Percentiles rank a stretch among this genome's conserved stretches.
Evolutionary conservation across 257 asterid species (phyloP).

Genomic region (Voacanga thouarsii): DNA sequence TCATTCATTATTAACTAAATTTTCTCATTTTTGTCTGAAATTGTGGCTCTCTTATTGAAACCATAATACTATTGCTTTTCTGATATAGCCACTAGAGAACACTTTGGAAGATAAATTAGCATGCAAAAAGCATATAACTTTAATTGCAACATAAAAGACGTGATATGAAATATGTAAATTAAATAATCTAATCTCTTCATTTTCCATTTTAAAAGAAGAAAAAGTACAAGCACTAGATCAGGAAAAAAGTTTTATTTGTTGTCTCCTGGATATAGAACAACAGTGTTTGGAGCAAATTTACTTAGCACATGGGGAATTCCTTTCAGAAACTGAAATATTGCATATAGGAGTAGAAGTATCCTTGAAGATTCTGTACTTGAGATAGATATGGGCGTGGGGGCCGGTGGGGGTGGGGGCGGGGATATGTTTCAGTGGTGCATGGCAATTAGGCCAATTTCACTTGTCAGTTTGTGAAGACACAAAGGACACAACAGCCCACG

Average conservation of each 20-base stretch:
- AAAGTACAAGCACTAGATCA: too few species aligned
- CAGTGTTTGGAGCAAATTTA: too few species aligned
- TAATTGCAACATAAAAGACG: too few species aligned
- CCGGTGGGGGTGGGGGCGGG: neutral
- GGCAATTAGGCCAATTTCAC: slow-evolving; percentile 12
- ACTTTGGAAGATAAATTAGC: too few species aligned
- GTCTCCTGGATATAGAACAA: too few species aligned
- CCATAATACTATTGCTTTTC: neutral
- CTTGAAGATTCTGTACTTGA: slow-evolving; percentile 1
- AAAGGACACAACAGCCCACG: slow-evolving; percentile 16
- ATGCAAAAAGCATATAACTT: too few species aligned
- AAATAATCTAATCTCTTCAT: too few species aligned
- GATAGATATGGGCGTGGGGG: neutral
- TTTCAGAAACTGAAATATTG: neutral
- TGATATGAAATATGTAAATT: too few species aligned
- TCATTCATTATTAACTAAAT: too few species aligned
- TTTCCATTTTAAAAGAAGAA: too few species aligned
- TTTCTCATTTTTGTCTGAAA: neutral
- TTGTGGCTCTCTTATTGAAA: neutral
- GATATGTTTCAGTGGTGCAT: slow-evolving; percentile 16
- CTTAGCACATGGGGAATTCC: neutral
- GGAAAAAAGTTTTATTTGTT: too few species aligned
- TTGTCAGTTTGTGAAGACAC: slow-evolving; percentile 30
- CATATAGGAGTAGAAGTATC: neutral
- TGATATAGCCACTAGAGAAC: neutral